Evolutionary conservation across 2,329 filamentous ascomycete genomes (phyloP).

Genomic region (Truncatella angustata): DNA sequence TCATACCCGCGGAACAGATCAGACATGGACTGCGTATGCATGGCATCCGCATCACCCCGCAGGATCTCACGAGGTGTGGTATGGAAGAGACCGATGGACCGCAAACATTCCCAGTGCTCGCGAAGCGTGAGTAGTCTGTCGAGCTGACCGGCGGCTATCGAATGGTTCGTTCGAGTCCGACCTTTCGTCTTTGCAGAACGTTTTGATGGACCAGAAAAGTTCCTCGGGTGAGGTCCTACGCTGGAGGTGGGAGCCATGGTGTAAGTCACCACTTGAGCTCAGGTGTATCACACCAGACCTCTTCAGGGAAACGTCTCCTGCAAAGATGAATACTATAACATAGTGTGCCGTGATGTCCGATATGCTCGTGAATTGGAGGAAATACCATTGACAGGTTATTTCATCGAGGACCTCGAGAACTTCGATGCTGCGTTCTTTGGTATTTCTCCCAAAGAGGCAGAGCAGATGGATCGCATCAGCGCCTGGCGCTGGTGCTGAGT

Average conservation of each 20-base stretch:
- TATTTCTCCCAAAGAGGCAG: constrained; percentile 21
- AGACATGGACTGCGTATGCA: no score
- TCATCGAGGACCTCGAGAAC: constrained; percentile 14
- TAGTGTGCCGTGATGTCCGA: constrained; percentile 11
- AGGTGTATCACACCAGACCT: not conserved
- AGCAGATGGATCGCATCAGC: constrained; percentile 24
- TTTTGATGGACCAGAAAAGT: constrained; percentile 15
- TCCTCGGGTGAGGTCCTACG: constrained; percentile 15
- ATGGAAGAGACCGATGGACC: no score
- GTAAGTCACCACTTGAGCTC: not conserved
- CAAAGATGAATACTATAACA: not conserved
- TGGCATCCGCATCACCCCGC: no score
- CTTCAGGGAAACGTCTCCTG: not conserved
- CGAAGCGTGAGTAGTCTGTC: no score
- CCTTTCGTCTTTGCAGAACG: no score
- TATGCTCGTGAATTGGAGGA: constrained; percentile 18
- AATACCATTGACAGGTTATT: constrained; percentile 15
- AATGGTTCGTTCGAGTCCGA: no score
- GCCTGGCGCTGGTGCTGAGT: constrained; percentile 13
- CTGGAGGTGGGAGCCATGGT: constrained; percentile 19
- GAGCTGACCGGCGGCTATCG: no score
- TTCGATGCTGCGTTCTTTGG: constrained; percentile 25
- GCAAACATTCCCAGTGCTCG: no score
- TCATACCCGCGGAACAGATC: no score
- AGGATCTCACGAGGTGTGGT: no score